Evolutionary conservation across 2,329 filamentous ascomycete species (phyloP).

Genomic region (Penicillium italicum): DNA sequence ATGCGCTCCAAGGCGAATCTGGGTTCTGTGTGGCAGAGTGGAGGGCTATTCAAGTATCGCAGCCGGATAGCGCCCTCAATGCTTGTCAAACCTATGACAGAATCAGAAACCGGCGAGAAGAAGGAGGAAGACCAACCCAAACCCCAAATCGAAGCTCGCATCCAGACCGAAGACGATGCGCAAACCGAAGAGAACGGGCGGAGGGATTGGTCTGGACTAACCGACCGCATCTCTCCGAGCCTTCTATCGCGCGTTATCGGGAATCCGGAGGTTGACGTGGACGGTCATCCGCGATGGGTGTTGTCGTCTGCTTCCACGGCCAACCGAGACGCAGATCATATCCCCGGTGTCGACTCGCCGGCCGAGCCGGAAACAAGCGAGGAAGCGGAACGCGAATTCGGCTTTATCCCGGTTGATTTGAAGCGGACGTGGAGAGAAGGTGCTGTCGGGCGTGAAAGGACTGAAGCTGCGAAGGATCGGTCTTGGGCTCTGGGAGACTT

Average conservation of each 20-base stretch:
- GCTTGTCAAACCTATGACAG: constrained; percentile 40
- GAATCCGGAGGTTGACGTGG: constrained; percentile 31
- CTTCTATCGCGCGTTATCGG: constrained; percentile 53
- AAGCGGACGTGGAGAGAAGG: constrained; percentile 61
- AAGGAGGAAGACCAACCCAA: constrained; percentile 2
- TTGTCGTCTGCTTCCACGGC: constrained; percentile 59
- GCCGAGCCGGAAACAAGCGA: constrained; percentile 23
- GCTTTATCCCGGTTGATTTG: constrained; percentile 57
- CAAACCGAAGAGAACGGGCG: constrained; percentile 41
- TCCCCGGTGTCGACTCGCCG: constrained; percentile 52
- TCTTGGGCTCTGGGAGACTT: constrained; percentile 59
- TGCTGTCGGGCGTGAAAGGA: constrained; percentile 59
- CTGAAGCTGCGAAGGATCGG: constrained; percentile 59
- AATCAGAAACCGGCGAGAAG: constrained; percentile 1
- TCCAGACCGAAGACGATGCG: constrained; percentile 23
- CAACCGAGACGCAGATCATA: constrained; percentile 54
- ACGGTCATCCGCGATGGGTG: constrained; percentile 49
- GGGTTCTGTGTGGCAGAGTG: constrained; percentile 54
- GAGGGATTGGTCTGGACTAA: constrained; percentile 54
- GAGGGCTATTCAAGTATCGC: constrained; percentile 42
- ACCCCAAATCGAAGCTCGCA: constrained; percentile 3
- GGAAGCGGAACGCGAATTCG: constrained; percentile 47
- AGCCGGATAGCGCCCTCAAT: constrained; percentile 41
- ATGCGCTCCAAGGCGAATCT: constrained; percentile 55
- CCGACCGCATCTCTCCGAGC: constrained; percentile 47